Evolutionary conservation across 805 yeast species (phyloP).

Genomic region (Kuraishia borneana): DNA sequence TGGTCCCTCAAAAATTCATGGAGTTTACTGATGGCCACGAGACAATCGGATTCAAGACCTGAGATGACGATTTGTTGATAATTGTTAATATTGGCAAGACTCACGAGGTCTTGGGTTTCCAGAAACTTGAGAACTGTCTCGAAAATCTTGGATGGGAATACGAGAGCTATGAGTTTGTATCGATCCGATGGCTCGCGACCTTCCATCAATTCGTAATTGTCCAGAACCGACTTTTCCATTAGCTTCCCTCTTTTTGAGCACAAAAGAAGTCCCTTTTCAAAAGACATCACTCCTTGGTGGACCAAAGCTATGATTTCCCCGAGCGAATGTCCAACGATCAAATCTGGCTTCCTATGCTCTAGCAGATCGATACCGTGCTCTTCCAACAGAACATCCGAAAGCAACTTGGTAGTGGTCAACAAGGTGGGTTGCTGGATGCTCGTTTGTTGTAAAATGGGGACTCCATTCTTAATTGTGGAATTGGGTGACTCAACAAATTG

Average conservation of each 20-base stretch:
- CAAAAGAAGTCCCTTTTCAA: constrained; percentile 14
- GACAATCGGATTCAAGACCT: constrained; percentile 12
- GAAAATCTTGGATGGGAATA: constrained; percentile 15
- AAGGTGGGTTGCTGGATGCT: constrained; percentile 21
- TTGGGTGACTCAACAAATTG: constrained; percentile 9
- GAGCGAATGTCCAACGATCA: constrained; percentile 22
- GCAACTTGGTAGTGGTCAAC: constrained; percentile 14
- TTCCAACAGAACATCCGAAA: constrained; percentile 8
- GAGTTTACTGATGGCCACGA: constrained; percentile 5
- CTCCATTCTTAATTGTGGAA: too few relatives aligned
- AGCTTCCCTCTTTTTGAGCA: constrained; percentile 17
- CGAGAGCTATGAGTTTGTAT: constrained; percentile 23
- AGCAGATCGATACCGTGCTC: constrained; percentile 12
- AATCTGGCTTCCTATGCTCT: constrained; percentile 6
- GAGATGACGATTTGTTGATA: constrained; percentile 22
- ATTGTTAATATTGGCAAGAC: constrained; percentile 18
- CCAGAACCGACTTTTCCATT: constrained; percentile 17
- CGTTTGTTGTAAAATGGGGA: constrained; percentile 15
- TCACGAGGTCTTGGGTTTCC: neutral
- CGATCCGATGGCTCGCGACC: constrained; percentile 14
- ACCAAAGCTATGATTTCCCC: constrained; percentile 22
- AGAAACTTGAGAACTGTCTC: constrained; percentile 5
- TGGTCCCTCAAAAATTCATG: constrained; percentile 3
- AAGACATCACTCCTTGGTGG: constrained; percentile 13
- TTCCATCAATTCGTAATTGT: constrained; percentile 10